Evolutionary conservation across 1,284 basidiomycete species (phyloP).

Genomic region (Meira miltonrushii): DNA sequence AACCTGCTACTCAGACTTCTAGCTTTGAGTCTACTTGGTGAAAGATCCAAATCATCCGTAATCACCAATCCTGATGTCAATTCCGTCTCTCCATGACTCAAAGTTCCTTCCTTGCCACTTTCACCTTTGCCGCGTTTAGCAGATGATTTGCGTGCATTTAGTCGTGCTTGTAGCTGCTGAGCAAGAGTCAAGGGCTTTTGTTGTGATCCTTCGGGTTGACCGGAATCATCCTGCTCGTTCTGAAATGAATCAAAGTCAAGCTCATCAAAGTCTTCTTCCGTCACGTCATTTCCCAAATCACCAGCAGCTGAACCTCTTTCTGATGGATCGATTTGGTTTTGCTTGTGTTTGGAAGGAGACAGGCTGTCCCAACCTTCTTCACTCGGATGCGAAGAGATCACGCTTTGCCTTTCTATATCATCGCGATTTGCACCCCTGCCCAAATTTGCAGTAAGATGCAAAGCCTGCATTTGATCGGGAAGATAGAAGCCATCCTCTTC

Average conservation of each 20-base stretch:
- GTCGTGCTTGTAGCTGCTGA: slow-evolving; percentile 29
- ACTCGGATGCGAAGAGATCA: no score
- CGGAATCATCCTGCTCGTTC: no score
- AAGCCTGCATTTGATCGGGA: no score
- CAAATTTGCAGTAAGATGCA: no score
- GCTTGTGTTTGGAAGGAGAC: no score
- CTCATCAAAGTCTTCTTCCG: background rate
- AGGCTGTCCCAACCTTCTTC: no score
- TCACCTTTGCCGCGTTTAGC: background rate
- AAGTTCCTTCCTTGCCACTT: slow-evolving; percentile 13
- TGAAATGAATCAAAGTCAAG: background rate
- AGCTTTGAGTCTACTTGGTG: slow-evolving; percentile 26
- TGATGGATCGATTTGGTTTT: no score
- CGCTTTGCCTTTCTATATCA: no score
- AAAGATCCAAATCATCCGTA: slow-evolving; percentile 40
- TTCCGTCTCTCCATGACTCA: slow-evolving; percentile 19
- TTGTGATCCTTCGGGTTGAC: background rate
- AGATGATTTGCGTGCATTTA: slow-evolving; percentile 22
- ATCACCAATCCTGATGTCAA: slow-evolving; percentile 36
- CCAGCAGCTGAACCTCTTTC: no score
- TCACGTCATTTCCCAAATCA: no score
- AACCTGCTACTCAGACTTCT: slow-evolving; percentile 4
- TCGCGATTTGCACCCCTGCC: no score
- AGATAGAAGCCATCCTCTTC: no score
- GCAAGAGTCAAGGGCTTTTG: slow-evolving; percentile 5